Base-by-base conservation (phyloP, 129 eudicot species). In the Saposhnikovia divaricata region DNA sequence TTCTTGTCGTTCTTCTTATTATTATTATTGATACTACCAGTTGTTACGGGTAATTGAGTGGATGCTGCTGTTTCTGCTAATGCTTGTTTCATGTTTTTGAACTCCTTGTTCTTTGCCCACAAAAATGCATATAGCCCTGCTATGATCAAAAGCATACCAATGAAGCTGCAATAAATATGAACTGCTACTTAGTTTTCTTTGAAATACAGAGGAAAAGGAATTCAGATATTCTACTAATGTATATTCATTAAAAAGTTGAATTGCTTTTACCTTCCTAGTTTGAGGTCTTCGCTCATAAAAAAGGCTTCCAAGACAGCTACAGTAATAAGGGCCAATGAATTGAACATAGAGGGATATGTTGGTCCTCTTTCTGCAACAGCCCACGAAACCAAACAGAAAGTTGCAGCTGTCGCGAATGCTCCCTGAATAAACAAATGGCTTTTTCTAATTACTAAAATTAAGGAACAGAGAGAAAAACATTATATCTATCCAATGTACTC, bases 261-360 rank as follows among this genome's bases (percentile, higher is more conserved):
- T 40, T 40, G 6, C n/a, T 59, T 21, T 5, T 77, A 89, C 92
- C 90, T 86, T 80, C 90, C 88, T 2, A 82, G 76, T 2, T 78
- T 43, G 40, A 86, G 80, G 0, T 57, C 76, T 80, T 80, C 79
- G 40, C 88, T 83, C 3, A 86, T 83, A 38, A 89, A 78, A 39
- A 88, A 45, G 38, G 85, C 86, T 82, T 86, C 92, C 1, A 70
- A 25, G 2, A 88, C 50, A 69, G 89, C 86, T 1, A 86, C 73
- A 23, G 81, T 55, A 12, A 86, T 82, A 4, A 86, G 80, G 2
- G 85, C 28, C 40, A 86, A 12, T 9, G 90, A 90, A 53, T 84
- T 89, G 83, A 86, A 86, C 92, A 89, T 89, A 10, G 92, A 80
- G 4, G 90, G 88, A 53, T 84, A 89, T 4, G 92, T 89, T 0